Base-by-base conservation (phyloP, 306 rosid genomes). In the Inga laurina region DNA sequence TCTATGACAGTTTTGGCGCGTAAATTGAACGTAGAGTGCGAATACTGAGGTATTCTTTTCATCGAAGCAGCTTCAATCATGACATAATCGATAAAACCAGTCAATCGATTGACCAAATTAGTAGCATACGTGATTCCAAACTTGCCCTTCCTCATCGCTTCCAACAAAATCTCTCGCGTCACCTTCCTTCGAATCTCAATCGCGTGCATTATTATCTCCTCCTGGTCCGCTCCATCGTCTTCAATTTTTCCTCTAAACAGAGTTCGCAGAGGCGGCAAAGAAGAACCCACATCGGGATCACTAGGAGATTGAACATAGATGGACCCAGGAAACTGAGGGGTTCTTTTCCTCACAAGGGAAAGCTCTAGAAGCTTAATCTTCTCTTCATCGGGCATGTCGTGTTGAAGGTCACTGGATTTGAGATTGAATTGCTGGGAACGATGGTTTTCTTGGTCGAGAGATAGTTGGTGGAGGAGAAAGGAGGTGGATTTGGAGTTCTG, bases 251-350 rank as follows among this genome's bases (percentile, higher is more conserved):
- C 77, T 8, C 78, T 86, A 72, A 93, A 86, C 9, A 92, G 90
- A 48, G 87, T 87, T 21, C 75, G 80, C 11, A 92, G 62, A 21
- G 91, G 90, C 35, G 95, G 92, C 13, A 89, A 87, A 73, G 97
- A 93, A 76, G 94, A 80, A 48, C 88, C 90, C 86, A 90, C 94
- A 45, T 92, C 94, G n/a, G 91, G 74, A 78, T 93, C 98, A 37
- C 88, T 57, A 0, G 98, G 92, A 52, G 98, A 93, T 71, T 93
- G 97, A 79, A 81, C 93, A 59, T 92, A 92, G 51, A 95, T 90
- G 44, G 98, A 95, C 46, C 98, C 98, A 1, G 98, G 98, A 84
- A 92, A 95, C 62, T 93, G 98, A 62, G 98, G 98, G 69, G 98
- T 92, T 57, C 98, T 89, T 34, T 86, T 92, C 41, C 89, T 84